Percentiles rank a stretch among this genome's conserved stretches.
These are phyloP conservation scores for Suhomyces xylopsoci DNA, from an alignment of 805 yeast genomes.

Conservation along the genomic window DNA sequence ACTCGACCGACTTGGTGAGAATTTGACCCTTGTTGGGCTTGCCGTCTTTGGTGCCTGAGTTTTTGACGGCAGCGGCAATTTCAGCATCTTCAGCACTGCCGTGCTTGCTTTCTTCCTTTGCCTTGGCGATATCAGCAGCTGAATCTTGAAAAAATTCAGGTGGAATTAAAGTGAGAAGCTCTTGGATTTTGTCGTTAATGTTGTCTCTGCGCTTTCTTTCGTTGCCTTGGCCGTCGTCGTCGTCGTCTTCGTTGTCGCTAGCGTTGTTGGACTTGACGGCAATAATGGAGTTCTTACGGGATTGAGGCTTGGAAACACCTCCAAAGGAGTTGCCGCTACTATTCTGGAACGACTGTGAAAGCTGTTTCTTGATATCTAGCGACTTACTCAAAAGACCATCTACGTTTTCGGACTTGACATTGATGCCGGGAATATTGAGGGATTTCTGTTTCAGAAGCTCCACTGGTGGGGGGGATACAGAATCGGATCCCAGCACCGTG, in stretches of 20 bases:
- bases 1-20: conserved; percentile 70
- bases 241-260: conserved; percentile 18
- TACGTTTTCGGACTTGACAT: conserved; percentile 23
- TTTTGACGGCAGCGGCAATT: conserved; percentile 29
- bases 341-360: conserved; percentile 35
- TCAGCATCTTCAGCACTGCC: conserved; percentile 20
- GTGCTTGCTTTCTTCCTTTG: conserved; percentile 7
- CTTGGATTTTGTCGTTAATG: conserved; percentile 45
- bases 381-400: conserved; percentile 28
- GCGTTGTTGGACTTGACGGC: conserved; percentile 20
- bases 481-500: conserved; percentile 12
- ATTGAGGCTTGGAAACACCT: conserved; percentile 38
- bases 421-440: conserved; percentile 28
- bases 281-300: conserved; percentile 33
- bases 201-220: conserved; percentile 44
- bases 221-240: conserved; percentile 33
- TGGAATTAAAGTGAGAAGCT: conserved; percentile 37
- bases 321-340: conserved; percentile 19
- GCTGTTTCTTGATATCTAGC: conserved; percentile 39
- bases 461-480: conserved; percentile 13
- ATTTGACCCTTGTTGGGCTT: conserved; percentile 85
- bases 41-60: conserved; percentile 71
- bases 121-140: conserved; percentile 25
- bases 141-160: conserved; percentile 29
- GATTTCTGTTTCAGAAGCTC: conserved; percentile 11